phyloP scores from a whole-genome alignment of 352 stramenopile genomes.

The Phytopythium aichiense region DNA sequence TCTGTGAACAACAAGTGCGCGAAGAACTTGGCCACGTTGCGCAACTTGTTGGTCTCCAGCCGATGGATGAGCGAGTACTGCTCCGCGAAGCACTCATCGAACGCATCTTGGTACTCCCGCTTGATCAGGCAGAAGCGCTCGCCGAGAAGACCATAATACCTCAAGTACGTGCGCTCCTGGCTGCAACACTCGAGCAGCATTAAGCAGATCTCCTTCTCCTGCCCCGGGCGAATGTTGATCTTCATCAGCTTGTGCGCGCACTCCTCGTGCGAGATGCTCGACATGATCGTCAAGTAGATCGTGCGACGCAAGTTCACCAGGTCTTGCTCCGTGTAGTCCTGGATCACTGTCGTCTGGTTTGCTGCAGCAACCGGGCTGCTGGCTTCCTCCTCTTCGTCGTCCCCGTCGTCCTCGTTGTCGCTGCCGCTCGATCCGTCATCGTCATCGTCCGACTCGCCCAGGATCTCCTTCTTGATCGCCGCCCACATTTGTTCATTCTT shows the following conservation, averaged over 20 bases:
- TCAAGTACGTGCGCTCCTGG: constrained; percentile 96
- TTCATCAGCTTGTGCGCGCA: constrained; percentile 99
- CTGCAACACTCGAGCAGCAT: constrained; percentile 99
- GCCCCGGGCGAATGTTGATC: constrained; percentile 94
- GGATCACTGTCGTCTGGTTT: constrained; percentile 61
- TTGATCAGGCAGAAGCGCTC: constrained; percentile 97
- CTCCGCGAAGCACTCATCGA: constrained; percentile 92
- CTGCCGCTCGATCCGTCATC: constrained; percentile 28
- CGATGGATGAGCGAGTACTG: constrained; percentile 97
- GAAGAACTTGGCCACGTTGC: constrained; percentile 99
- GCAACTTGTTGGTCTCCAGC: constrained; percentile 98
- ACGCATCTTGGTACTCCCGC: constrained; percentile 94
- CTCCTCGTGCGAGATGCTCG: constrained; percentile 98
- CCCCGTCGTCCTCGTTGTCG: constrained; percentile 54
- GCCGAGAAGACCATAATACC: constrained; percentile 96
- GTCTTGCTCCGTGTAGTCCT: constrained; percentile 97
- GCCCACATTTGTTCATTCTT: constrained; percentile 97
- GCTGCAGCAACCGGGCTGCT: constrained; percentile 9
- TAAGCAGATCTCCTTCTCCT: constrained; percentile 97
- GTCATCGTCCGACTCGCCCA: constrained; percentile 90
- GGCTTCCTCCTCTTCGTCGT: constrained; percentile 31
- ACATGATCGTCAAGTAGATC: constrained; percentile 99
- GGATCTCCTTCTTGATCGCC: constrained; percentile 95
- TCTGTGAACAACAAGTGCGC: constrained; percentile 97
- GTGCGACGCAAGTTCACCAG: constrained; percentile 97